phyloP scores from a whole-genome alignment of 345 rosid species.

The Syzygium grande region DNA sequence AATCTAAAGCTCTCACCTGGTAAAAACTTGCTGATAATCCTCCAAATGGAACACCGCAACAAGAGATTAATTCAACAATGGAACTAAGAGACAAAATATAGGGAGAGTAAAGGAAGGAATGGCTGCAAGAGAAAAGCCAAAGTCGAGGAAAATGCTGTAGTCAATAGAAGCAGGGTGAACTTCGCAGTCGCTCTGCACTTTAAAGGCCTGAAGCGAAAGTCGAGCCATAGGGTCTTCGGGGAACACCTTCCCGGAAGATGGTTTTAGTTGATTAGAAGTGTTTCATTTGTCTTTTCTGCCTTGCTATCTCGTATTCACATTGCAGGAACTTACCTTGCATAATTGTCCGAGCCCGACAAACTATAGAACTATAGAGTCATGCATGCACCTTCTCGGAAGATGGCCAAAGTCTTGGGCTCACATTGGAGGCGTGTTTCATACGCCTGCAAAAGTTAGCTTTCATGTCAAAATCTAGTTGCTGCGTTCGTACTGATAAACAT shows the following conservation, averaged over 20 bases:
- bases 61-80: background rate
- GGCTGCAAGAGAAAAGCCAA: background rate
- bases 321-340: no score
- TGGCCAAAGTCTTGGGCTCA: background rate
- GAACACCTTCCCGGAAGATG: no score
- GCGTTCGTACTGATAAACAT: background rate
- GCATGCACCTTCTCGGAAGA: background rate
- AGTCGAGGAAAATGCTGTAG: background rate
- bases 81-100: background rate
- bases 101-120: background rate
- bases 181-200: background rate
- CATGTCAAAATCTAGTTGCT: background rate
- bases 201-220: background rate
- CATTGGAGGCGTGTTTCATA: background rate
- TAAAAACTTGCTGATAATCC: background rate
- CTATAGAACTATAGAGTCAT: background rate
- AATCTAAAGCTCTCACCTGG: background rate
- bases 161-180: background rate
- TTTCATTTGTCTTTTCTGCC: no score
- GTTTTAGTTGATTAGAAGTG: no score
- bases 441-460: no score
- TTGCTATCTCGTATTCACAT: no score
- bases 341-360: no score
- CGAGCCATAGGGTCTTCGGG: no score
- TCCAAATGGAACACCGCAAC: background rate